Percentiles rank a stretch among this genome's conserved stretches.
These are phyloP conservation scores for Echria macrotheca DNA, from an alignment of 495 filamentous ascomycete genomes.

Conservation along the genomic window DNA sequence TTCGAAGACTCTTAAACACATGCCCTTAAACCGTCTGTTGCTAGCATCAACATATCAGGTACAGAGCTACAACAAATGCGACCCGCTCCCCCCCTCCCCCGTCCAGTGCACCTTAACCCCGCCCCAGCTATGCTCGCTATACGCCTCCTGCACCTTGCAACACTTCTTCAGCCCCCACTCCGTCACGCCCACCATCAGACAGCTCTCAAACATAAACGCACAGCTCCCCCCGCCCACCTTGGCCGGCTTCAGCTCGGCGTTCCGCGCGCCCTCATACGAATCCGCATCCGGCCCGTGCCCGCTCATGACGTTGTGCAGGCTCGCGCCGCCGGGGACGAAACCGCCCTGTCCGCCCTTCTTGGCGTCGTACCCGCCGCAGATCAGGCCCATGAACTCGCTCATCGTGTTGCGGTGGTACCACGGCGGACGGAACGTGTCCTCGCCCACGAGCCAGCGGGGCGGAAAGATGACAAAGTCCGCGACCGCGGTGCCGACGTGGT, in stretches of 20 bases:
- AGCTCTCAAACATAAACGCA: conserved; percentile 66
- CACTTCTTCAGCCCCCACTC: conserved; percentile 85
- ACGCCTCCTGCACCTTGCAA: conserved; percentile 75
- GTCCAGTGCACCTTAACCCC: conserved; percentile 73
- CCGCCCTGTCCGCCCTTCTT: conserved; percentile 45
- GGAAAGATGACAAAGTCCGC: conserved; percentile 84
- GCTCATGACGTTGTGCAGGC: conserved; percentile 55
- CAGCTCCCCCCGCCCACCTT: conserved; percentile 55
- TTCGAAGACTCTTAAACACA: background rate
- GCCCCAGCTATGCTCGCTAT: conserved; percentile 82
- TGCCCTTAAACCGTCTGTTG: background rate
- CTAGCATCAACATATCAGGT: too few species aligned
- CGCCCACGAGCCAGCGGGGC: conserved; percentile 71
- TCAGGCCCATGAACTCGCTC: conserved; percentile 79
- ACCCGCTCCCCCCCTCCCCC: conserved; percentile 21
- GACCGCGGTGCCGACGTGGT: conserved; percentile 59
- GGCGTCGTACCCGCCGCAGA: conserved; percentile 57
- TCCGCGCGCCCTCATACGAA: conserved; percentile 58
- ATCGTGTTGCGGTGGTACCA: conserved; percentile 83
- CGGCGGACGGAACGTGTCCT: conserved; percentile 76
- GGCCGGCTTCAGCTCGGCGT: conserved; percentile 47
- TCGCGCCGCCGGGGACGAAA: conserved; percentile 56
- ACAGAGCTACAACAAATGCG: conserved; percentile 13
- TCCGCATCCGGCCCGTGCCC: conserved; percentile 57
- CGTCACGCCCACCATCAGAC: conserved; percentile 83